A percentile compares a stretch with the other conserved stretches of the same genome.
phyloP scores from a whole-genome alignment of 2,329 filamentous ascomycete genomes.

The Colletotrichum kahawae region DNA sequence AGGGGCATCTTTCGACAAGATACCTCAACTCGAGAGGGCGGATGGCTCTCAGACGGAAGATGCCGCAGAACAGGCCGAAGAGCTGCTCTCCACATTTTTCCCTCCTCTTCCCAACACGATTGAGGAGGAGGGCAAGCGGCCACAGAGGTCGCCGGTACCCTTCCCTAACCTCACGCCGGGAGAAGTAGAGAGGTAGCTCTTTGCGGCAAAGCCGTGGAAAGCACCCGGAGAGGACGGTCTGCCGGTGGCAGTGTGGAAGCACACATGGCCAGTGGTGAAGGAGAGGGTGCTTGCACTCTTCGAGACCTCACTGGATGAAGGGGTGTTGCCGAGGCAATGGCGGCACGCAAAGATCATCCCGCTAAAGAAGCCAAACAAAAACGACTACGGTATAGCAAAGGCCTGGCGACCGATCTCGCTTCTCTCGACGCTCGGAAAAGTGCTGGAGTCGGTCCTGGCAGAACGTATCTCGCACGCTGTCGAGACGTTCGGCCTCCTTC shows the following conservation, averaged over 20 bases:
- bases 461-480: not conserved
- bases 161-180: slow-evolving; percentile 2
- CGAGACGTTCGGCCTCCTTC: not conserved
- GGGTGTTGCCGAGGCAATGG: not conserved
- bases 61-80: not conserved
- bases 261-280: not conserved
- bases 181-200: slow-evolving; percentile 25
- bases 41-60: not conserved
- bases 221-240: slow-evolving; percentile 26
- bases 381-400: slow-evolving; percentile 29
- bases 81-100: not conserved
- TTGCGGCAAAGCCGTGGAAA: slow-evolving; percentile 26
- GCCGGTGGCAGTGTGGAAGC: slow-evolving; percentile 23
- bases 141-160: not conserved
- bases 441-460: not conserved
- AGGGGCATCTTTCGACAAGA: slow-evolving; percentile 12
- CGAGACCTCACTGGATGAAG: not conserved
- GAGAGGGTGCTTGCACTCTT: not conserved
- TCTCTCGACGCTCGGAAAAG: slow-evolving; percentile 29
- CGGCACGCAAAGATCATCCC: slow-evolving; percentile 29
- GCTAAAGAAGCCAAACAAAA: slow-evolving; percentile 31
- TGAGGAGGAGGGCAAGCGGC: not conserved
- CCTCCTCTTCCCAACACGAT: not conserved
- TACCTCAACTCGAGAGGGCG: not conserved
- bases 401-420: slow-evolving; percentile 31